These are phyloP conservation scores for Artemisia annua DNA, from an alignment of 129 eudicot species.

Conservation along the genomic window DNA sequence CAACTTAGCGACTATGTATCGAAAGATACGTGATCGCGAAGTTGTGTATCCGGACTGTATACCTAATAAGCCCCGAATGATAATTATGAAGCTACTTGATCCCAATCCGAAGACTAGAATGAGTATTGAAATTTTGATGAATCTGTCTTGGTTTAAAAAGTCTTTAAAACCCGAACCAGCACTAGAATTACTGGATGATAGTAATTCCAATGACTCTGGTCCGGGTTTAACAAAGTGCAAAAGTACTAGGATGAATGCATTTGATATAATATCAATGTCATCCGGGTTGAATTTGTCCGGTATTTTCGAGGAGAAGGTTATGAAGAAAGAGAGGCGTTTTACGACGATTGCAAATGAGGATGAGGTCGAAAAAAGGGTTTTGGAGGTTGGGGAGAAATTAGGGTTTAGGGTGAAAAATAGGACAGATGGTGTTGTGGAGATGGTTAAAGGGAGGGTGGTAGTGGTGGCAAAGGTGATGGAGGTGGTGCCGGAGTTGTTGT, in stretches of 20 bases:
- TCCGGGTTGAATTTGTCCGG: slow-evolving; percentile 76
- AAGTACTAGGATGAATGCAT: slow-evolving; percentile 52
- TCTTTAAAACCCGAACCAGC: slow-evolving; percentile 17
- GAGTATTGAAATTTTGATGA: slow-evolving; percentile 48
- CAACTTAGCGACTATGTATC: slow-evolving; percentile 62
- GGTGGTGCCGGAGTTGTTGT: slow-evolving; percentile 59
- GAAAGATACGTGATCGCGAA: slow-evolving; percentile 55
- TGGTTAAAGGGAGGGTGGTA: slow-evolving; percentile 60
- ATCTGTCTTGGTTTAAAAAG: slow-evolving; percentile 62
- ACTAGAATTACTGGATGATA: slow-evolving; percentile 18
- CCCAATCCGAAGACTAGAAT: slow-evolving; percentile 71
- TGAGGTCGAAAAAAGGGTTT: slow-evolving; percentile 54
- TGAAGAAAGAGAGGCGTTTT: slow-evolving; percentile 52
- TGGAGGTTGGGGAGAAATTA: slow-evolving; percentile 47
- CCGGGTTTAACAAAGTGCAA: slow-evolving; percentile 15
- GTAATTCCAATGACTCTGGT: slow-evolving; percentile 13
- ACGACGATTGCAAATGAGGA: slow-evolving; percentile 37
- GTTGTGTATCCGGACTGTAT: slow-evolving; percentile 60
- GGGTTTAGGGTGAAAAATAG: slow-evolving; percentile 48
- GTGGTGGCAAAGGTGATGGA: slow-evolving; percentile 46
- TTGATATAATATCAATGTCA: slow-evolving; percentile 84
- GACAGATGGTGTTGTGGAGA: slow-evolving; percentile 23
- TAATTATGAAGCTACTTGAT: slow-evolving; percentile 59
- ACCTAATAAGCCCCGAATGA: slow-evolving; percentile 42
- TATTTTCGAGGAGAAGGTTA: slow-evolving; percentile 44